These are phyloP conservation scores for Pleurotus tuber-regium DNA, from an alignment of 768 basidiomycete genomes.

Conservation along the genomic window DNA sequence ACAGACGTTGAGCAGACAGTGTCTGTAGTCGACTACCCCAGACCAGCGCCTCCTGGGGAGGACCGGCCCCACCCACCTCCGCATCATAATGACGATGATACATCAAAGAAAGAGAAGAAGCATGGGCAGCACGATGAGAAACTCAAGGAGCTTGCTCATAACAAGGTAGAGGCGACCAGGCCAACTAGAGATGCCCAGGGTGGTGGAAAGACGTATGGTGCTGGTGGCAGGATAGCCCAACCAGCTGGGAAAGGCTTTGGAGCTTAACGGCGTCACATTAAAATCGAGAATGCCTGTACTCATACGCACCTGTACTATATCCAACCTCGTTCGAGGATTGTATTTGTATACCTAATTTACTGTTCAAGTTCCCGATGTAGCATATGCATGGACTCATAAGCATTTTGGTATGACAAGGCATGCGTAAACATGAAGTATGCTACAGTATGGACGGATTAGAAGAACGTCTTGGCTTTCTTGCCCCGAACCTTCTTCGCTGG, in stretches of 20 bases:
- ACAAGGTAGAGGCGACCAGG: slow-evolving; percentile 44
- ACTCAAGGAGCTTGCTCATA: slow-evolving; percentile 40
- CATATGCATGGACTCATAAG: slow-evolving; percentile 20
- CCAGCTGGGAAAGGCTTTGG: slow-evolving; percentile 46
- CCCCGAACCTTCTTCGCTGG: slow-evolving; percentile 73
- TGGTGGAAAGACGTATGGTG: slow-evolving; percentile 36
- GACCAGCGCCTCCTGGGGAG: slow-evolving; percentile 42
- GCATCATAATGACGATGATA: slow-evolving; percentile 46
- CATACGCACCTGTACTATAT: background rate
- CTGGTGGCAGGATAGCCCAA: slow-evolving; percentile 53
- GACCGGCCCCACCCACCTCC: slow-evolving; percentile 31
- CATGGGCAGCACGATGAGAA: slow-evolving; percentile 37
- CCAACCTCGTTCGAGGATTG: too few species aligned
- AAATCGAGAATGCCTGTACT: background rate
- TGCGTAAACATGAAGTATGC: slow-evolving; percentile 17
- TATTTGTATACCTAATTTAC: background rate
- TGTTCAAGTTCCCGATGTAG: too few species aligned
- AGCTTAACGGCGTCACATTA: slow-evolving; percentile 19
- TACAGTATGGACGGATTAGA: slow-evolving; percentile 18
- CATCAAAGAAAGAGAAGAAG: slow-evolving; percentile 48
- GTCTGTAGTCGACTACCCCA: slow-evolving; percentile 44
- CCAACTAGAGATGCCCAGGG: slow-evolving; percentile 43
- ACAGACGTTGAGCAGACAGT: slow-evolving; percentile 12
- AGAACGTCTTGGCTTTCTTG: slow-evolving; percentile 50
- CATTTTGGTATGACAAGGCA: slow-evolving; percentile 24